Evolutionary conservation across 305 asterid genomes (phyloP).

Genomic region (Lippia alba): DNA sequence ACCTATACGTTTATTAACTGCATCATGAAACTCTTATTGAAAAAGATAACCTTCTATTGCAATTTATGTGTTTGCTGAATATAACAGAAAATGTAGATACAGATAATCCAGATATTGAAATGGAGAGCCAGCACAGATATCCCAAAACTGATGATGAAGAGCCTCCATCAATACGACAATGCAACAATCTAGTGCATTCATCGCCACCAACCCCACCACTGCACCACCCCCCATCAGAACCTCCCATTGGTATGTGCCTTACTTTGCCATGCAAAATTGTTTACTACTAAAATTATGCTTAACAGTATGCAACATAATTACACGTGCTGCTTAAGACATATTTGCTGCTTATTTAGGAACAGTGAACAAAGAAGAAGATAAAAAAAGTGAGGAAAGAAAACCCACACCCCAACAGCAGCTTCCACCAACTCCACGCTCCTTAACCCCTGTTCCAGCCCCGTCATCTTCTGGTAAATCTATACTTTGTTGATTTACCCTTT

Average conservation of each 20-base stretch:
- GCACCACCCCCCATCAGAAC: slow-evolving; percentile 44
- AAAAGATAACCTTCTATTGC: not conserved
- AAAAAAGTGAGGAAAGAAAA: slow-evolving; percentile 45
- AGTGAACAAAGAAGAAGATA: slow-evolving; percentile 49
- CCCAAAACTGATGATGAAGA: slow-evolving; percentile 42
- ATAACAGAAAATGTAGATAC: slow-evolving; percentile 28
- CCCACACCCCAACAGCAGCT: slow-evolving; percentile 46
- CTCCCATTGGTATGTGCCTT: slow-evolving; percentile 50
- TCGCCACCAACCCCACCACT: slow-evolving; percentile 51
- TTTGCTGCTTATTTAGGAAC: slow-evolving; percentile 42
- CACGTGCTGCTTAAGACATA: not conserved
- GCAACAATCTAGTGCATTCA: slow-evolving; percentile 39
- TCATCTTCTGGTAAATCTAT: slow-evolving; percentile 57
- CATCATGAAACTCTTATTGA: not conserved
- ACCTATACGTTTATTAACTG: slow-evolving; percentile 18
- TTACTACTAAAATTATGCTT: not conserved
- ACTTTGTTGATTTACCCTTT: slow-evolving; percentile 22
- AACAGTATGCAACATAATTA: not conserved
- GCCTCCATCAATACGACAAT: slow-evolving; percentile 44
- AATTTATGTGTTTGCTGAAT: slow-evolving; percentile 24
- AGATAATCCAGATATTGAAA: slow-evolving; percentile 49
- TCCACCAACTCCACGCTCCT: slow-evolving; percentile 47
- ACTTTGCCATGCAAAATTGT: slow-evolving; percentile 5
- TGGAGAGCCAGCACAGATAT: slow-evolving; percentile 43
- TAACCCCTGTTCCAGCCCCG: slow-evolving; percentile 42